A percentile compares a stretch with the other conserved stretches of the same genome.
Evolutionary conservation across 1,284 basidiomycete genomes (phyloP).

Genomic region (Xerocomus nothofagi): DNA sequence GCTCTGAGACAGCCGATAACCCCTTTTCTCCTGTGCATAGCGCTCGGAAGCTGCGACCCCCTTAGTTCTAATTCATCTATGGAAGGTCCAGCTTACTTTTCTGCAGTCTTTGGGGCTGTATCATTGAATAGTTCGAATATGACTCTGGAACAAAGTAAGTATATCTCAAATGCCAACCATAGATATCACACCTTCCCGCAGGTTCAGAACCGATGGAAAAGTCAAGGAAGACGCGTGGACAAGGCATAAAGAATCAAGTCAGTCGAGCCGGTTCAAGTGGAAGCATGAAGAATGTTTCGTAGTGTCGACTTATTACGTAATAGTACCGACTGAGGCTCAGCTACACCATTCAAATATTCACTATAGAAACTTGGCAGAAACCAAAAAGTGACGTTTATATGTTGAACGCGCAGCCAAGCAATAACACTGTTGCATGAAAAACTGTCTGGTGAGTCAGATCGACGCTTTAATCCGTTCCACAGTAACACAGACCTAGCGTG

Average conservation of each 20-base stretch:
- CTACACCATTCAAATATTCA: too few species aligned
- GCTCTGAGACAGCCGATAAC: conserved; percentile 56
- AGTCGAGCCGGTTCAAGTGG: not conserved
- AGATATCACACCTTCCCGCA: conserved; percentile 53
- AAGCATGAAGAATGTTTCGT: not conserved
- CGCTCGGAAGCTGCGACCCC: conserved; percentile 69
- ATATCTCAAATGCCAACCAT: not conserved
- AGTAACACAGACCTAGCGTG: too few species aligned
- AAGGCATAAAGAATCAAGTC: conserved; percentile 27
- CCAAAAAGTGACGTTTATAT: too few species aligned
- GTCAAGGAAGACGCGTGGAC: conserved; percentile 70
- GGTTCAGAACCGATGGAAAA: conserved; percentile 52
- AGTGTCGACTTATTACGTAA: conserved; percentile 16
- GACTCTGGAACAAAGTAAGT: conserved; percentile 44
- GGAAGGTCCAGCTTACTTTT: conserved; percentile 61
- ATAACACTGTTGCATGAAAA: too few species aligned
- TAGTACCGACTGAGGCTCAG: not conserved
- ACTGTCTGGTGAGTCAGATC: too few species aligned
- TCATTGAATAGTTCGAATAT: conserved; percentile 83
- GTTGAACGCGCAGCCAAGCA: too few species aligned
- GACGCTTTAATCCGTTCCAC: too few species aligned
- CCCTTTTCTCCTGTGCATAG: conserved; percentile 89
- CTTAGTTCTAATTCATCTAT: conserved; percentile 8
- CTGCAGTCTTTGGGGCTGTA: conserved; percentile 77
- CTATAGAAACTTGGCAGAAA: too few species aligned